Evolutionary conservation across 129 eudicot species (phyloP).

Genomic region (Flaveria brownii): DNA sequence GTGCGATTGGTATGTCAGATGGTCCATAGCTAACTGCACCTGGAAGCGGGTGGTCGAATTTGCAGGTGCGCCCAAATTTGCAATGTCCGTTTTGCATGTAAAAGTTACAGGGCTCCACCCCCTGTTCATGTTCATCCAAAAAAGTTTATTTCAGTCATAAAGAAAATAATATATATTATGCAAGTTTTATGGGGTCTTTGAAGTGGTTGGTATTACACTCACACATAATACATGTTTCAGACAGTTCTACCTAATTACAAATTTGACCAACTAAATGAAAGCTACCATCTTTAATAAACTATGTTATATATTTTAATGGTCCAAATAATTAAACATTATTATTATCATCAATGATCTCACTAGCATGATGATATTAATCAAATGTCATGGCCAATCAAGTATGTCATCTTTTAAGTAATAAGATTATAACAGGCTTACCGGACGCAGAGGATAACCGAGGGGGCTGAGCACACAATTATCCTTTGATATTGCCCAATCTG

Average conservation of each 20-base stretch:
- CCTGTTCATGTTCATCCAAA: constrained; percentile 54
- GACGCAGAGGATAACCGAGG: constrained; percentile 84
- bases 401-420: not conserved
- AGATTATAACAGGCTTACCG: constrained; percentile 51
- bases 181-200: not conserved
- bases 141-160: not conserved
- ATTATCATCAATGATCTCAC: constrained; percentile 8
- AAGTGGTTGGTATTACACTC: not conserved
- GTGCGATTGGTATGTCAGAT: constrained; percentile 67
- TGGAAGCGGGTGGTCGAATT: constrained; percentile 82
- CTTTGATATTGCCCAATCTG: constrained; percentile 61
- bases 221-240: not conserved
- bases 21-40: constrained; percentile 48
- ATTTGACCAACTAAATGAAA: constrained; percentile 15
- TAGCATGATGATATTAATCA: constrained; percentile 8
- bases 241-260: not conserved
- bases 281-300: not conserved
- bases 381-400: not conserved
- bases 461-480: constrained; percentile 67
- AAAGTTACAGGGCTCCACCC: constrained; percentile 83
- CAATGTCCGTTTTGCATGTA: constrained; percentile 84
- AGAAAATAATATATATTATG: not conserved
- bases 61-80: constrained; percentile 86
- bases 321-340: not conserved
- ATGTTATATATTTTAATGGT: constrained; percentile 6